Evolutionary conservation across 2,329 filamentous ascomycete genomes (phyloP), one percentile per base, ranked within the genome.

Genomic region (Mycosphaerella sp.): DNA sequence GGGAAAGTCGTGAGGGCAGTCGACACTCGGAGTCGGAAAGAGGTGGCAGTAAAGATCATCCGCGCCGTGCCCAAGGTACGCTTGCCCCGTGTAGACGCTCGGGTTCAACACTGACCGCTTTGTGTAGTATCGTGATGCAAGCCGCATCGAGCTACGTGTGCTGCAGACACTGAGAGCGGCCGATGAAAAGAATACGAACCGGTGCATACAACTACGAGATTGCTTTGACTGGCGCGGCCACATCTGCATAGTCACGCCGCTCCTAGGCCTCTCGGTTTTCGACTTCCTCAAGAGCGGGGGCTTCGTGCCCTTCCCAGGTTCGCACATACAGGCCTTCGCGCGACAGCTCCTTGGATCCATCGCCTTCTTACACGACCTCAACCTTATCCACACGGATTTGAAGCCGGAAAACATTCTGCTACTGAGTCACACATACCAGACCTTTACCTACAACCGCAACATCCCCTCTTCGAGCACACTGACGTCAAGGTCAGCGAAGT

Each of bases 141-240:
- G 89, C 7, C 83, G 90, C 60, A 98, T 98, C 64, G 93, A 98
- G 70, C 77, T 98, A 36, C 83, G 93, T 57, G 93, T 98, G 3
- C 76, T 98, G 10, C 90, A 91, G 54, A 98, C 93, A 0, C 77
- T 98, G 45, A 87, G 91, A 61, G 87, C 87, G 42, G 97, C 97
- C 69, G 93, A 98, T 69, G 82, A 85, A 56, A 82, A 87, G 62
- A 97, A 98, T 71, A 83, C 90, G 55, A 97, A 98, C 70, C 86
- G 92, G 61, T 98, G 93, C 74, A 98, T 98, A 61, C 93, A 98
- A 70, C 78, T 98, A 40, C 83, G 91, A 40, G 93, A 98, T 66
- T 96, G 90, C 71, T 98, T 98, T 73, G 93, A 98, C 72, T 98
- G 89, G 74, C 83, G 91, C 45, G 93, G 95, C 54, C 93, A 98